Conservation (phyloP, 2,329 filamentous ascomycete genomes). For the Fusarium marasasianum region DNA sequence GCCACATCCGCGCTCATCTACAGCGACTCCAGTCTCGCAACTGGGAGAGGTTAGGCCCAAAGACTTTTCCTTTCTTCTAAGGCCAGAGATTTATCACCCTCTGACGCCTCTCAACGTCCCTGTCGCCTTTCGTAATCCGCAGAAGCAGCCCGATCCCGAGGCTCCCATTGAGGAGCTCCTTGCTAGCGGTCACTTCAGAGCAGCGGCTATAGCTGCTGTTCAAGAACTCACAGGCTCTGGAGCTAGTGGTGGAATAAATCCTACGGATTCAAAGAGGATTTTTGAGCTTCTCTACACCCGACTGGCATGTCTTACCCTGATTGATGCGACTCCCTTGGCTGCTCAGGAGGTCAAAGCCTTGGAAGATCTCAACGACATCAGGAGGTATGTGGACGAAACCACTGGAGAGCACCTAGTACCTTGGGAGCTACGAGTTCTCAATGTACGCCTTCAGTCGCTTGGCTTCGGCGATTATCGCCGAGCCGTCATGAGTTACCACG, state of each 20-base stretch:
- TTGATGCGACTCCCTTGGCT: constrained; percentile 75
- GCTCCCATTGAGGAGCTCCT: constrained; percentile 76
- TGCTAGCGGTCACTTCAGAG: constrained; percentile 78
- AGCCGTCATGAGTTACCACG: constrained; percentile 90
- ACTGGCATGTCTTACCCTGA: constrained; percentile 82
- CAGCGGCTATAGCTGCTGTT: constrained; percentile 75
- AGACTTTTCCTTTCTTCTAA: constrained; percentile 83
- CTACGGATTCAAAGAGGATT: constrained; percentile 71
- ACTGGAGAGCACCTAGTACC: constrained; percentile 75
- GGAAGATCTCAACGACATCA: constrained; percentile 66
- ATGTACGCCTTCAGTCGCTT: constrained; percentile 84
- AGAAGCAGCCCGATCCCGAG: constrained; percentile 69
- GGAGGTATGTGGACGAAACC: constrained; percentile 64
- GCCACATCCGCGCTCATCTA: constrained; percentile 37
- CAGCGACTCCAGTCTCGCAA: constrained; percentile 43
- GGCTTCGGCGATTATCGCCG: constrained; percentile 86
- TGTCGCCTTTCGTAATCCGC: constrained; percentile 73
- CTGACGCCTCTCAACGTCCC: constrained; percentile 72
- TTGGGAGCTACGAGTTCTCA: constrained; percentile 86
- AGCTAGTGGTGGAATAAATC: constrained; percentile 54
- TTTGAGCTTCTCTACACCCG: constrained; percentile 84
- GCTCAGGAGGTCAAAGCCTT: constrained; percentile 72
- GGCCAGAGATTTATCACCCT: constrained; percentile 84
- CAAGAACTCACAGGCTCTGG: constrained; percentile 65
- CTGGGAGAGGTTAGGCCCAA: constrained; percentile 55